A percentile compares a stretch with the other conserved stretches of the same genome.
phyloP scores from a whole-genome alignment of 164 flowering plant genomes.

The Brasenia schreberi region DNA sequence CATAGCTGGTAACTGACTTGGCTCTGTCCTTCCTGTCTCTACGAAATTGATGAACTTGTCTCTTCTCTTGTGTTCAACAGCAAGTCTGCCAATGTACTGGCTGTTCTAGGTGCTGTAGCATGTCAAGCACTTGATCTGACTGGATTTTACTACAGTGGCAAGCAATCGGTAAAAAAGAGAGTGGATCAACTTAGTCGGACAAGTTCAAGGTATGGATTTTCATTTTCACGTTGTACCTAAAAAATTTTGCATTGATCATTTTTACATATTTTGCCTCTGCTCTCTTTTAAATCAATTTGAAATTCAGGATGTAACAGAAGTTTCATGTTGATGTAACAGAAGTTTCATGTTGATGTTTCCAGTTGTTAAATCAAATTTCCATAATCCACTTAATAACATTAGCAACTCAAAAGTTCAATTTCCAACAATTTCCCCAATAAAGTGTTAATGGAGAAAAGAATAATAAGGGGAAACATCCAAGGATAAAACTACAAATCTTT shows the following conservation, averaged over 20 bases:
- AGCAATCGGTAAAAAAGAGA: conserved; percentile 41
- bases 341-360: no score
- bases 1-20: no score
- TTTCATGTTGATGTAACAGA: no score
- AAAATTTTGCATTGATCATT: neutral
- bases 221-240: neutral
- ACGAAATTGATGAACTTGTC: conserved; percentile 14
- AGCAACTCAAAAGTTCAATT: no score
- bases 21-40: neutral
- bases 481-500: no score
- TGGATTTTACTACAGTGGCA: conserved; percentile 88
- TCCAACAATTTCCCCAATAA: no score
- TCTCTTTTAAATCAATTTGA: no score
- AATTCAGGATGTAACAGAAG: no score
- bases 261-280: neutral
- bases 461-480: no score
- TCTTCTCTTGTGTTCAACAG: conserved; percentile 25
- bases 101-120: conserved; percentile 90
- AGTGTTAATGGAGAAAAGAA: no score
- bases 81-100: conserved; percentile 96
- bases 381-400: no score
- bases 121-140: conserved; percentile 92
- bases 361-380: no score
- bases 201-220: conserved; percentile 46
- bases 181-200: conserved; percentile 46